A percentile compares a stretch with the other conserved stretches of the same genome.
These are phyloP conservation scores for Anisodus acutangulus DNA, from an alignment of 257 asterid species.

Conservation along the genomic window DNA sequence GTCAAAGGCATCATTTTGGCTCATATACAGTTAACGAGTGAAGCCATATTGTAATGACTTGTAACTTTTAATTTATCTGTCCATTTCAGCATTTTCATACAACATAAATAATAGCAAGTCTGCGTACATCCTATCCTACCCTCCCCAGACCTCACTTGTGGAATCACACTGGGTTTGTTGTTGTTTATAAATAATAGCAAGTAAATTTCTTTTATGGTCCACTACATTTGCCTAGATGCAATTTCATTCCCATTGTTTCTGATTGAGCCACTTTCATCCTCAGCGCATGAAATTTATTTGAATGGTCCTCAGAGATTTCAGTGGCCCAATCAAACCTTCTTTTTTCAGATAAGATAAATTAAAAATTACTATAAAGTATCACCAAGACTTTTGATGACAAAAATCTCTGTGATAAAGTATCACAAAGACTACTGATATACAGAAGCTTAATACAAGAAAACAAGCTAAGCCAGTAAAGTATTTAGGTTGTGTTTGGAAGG, in stretches of 20 bases:
- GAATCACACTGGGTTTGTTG: too few relatives aligned
- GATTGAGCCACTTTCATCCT: neutral
- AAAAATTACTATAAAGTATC: neutral
- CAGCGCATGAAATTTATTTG: neutral
- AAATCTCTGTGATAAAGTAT: neutral
- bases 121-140: too few relatives aligned
- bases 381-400: too few relatives aligned
- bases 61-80: neutral
- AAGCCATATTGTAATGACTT: neutral
- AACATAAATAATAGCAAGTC: neutral
- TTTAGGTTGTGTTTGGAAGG: neutral
- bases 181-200: neutral
- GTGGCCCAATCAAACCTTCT: neutral
- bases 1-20: neutral
- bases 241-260: neutral
- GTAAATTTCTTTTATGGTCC: neutral
- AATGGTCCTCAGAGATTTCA: neutral
- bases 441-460: too few relatives aligned
- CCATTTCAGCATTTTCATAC: neutral
- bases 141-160: too few relatives aligned
- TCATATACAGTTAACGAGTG: neutral
- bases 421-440: neutral
- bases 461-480: neutral
- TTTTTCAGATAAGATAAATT: neutral
- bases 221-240: neutral